Conservation (phyloP, 2,329 filamentous ascomycete genomes). For the Nemania diffusa region DNA sequence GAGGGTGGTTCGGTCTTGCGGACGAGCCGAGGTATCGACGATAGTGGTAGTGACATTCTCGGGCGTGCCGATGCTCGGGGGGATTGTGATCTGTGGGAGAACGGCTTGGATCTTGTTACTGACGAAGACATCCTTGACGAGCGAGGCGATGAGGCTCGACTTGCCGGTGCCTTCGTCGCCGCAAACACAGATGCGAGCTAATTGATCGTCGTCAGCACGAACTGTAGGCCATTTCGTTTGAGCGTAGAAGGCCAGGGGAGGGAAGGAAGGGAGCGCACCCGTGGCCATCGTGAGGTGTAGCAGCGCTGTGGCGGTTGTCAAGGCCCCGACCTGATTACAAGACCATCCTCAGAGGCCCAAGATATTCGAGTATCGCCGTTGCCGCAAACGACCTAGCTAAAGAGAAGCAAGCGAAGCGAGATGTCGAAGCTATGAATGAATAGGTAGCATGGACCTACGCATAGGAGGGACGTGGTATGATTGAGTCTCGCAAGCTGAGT, state of each 20-base stretch:
- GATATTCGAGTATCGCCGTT: neutral
- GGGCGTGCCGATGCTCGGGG: constrained; percentile 89
- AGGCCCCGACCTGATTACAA: constrained; percentile 25
- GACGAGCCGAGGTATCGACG: constrained; percentile 94
- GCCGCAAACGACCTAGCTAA: neutral
- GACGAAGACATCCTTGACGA: constrained; percentile 97
- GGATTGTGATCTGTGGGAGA: constrained; percentile 93
- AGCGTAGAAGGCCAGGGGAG: constrained; percentile 7
- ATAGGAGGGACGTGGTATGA: neutral
- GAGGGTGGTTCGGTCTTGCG: constrained; percentile 89
- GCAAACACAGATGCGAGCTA: constrained; percentile 92
- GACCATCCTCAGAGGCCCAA: constrained; percentile 38
- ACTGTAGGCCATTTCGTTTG: constrained; percentile 4
- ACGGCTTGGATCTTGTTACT: constrained; percentile 95
- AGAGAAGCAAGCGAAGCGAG: neutral
- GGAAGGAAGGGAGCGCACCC: constrained; percentile 35
- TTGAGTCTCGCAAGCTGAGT: constrained; percentile 8
- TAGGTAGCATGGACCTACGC: neutral
- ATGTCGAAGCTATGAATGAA: neutral
- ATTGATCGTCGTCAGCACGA: constrained; percentile 12
- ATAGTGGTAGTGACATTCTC: constrained; percentile 98
- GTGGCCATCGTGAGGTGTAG: constrained; percentile 42
- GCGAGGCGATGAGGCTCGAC: constrained; percentile 90
- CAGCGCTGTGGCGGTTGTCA: constrained; percentile 29
- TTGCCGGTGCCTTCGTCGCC: constrained; percentile 97